Base-by-base conservation (phyloP, 31 red algal species). In the Odonthalia washingtoniensis region DNA sequence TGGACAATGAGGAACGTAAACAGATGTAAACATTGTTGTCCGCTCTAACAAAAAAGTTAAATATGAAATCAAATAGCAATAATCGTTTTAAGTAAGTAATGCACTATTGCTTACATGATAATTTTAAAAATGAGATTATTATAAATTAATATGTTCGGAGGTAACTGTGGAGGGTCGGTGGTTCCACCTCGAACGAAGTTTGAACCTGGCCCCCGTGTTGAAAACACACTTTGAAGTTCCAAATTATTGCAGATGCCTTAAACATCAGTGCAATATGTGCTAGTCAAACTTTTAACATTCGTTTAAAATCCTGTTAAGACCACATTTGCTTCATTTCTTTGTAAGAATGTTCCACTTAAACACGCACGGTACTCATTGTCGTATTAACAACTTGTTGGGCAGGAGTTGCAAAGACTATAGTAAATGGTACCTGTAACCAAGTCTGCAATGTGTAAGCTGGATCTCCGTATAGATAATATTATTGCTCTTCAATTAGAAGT, bases 301-400 rank as follows among this genome's bases (percentile, higher is more conserved):
- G n/a, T 30, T 70, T 70, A 36, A 33, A 70, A 70, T 70, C 66
- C 66, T 70, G 27, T 21, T 12, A 21, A 6, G 27, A 21, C 27
- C n/a, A 70, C n/a, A 70, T 70, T 70, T 70, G 66, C 9, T 70
- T 70, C 27, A 70, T n/a, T n/a, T n/a, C n/a, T n/a, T n/a, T n/a
- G n/a, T n/a, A n/a, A n/a, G n/a, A n/a, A n/a, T n/a, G n/a, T 26
- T 70, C 66, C 6, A 70, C 27, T 12, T 6, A 6, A 6, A 18
- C 66, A 18, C 66, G 9, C 9, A 70, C 27, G 27, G 66, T 9
- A 30, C 66, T 70, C 66, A 70, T 70, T 12, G n/a, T 26, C 9
- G 12, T 12, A 26, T 70, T 70, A 6, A 70, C 12, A 9, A 26
- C 9, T 6, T 9, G 5, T 30, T 70, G 28, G 6, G 33, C 33